A percentile compares a stretch with the other conserved stretches of the same genome.
phyloP scores from a whole-genome alignment of 495 filamentous ascomycete species.

The Talaromyces stipitatus region DNA sequence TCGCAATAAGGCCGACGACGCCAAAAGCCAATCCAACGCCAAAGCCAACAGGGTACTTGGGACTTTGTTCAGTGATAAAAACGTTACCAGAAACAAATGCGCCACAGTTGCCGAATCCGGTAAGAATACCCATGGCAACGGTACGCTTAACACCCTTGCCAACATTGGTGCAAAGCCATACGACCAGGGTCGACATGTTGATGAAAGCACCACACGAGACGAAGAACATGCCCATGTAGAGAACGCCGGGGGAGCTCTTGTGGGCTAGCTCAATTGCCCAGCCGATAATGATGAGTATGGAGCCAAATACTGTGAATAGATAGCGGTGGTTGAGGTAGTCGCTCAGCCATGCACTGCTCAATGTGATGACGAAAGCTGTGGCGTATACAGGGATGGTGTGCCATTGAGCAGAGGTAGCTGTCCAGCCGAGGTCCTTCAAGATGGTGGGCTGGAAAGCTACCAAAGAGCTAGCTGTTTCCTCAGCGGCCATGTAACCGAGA shows the following conservation, averaged over 20 bases:
- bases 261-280: slow-evolving; percentile 29
- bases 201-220: slow-evolving; percentile 15
- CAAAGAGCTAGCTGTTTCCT: slow-evolving; percentile 27
- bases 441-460: slow-evolving; percentile 37
- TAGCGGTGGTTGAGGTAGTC: slow-evolving; percentile 28
- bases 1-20: slow-evolving; percentile 21
- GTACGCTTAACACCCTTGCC: slow-evolving; percentile 39
- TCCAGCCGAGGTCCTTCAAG: slow-evolving; percentile 34
- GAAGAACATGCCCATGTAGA: slow-evolving; percentile 21
- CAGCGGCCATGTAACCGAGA: slow-evolving; percentile 11
- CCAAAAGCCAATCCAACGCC: slow-evolving; percentile 21
- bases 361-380: slow-evolving; percentile 25
- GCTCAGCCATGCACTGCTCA: slow-evolving; percentile 26
- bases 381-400: slow-evolving; percentile 37
- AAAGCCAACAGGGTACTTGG: slow-evolving; percentile 34
- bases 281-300: slow-evolving; percentile 27
- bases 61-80: slow-evolving; percentile 28
- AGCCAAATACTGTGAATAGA: slow-evolving; percentile 29
- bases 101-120: slow-evolving; percentile 29
- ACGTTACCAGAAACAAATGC: slow-evolving; percentile 34
- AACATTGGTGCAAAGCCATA: slow-evolving; percentile 17
- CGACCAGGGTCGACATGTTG: slow-evolving; percentile 16
- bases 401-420: slow-evolving; percentile 26
- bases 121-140: slow-evolving; percentile 28
- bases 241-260: slow-evolving; percentile 9